These are phyloP conservation scores for Anthracocystis panici-leucophaei DNA, from an alignment of 1,284 basidiomycete genomes.

Conservation along the genomic window DNA sequence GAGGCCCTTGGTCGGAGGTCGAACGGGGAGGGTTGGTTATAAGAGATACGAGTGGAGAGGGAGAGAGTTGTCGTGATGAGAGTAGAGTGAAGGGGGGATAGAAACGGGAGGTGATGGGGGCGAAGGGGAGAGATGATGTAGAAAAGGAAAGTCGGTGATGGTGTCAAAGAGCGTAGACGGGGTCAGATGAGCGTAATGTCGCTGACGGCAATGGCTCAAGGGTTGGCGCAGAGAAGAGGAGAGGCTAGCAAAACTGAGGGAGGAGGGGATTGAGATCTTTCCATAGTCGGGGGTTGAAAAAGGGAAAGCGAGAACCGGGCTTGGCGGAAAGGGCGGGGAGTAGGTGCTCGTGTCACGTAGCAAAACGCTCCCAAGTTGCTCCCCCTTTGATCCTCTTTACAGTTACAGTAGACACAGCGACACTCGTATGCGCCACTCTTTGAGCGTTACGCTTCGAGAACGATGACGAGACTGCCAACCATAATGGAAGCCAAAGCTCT, in stretches of 20 bases:
- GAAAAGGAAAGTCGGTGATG: slow-evolving; percentile 10
- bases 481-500: too few species aligned
- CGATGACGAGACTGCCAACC: too few species aligned
- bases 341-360: slow-evolving; percentile 9
- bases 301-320: slow-evolving; percentile 5
- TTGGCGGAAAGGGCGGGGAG: slow-evolving; percentile 3
- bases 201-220: background rate
- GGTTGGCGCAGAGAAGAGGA: background rate
- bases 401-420: background rate
- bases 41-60: background rate
- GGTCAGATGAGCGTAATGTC: slow-evolving; percentile 7
- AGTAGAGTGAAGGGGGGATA: slow-evolving; percentile 1
- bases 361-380: background rate
- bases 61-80: background rate
- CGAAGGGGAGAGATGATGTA: background rate
- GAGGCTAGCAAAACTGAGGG: background rate
- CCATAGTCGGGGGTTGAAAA: slow-evolving; percentile 1
- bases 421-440: background rate
- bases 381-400: background rate
- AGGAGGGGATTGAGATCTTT: background rate
- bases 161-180: slow-evolving; percentile 11
- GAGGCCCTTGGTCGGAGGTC: slow-evolving; percentile 32
- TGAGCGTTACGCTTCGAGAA: background rate
- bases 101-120: too few species aligned
- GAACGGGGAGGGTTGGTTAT: background rate